Evolutionary conservation across 208 protist species (phyloP).

Genomic region (Wallacemonas rigidus): DNA sequence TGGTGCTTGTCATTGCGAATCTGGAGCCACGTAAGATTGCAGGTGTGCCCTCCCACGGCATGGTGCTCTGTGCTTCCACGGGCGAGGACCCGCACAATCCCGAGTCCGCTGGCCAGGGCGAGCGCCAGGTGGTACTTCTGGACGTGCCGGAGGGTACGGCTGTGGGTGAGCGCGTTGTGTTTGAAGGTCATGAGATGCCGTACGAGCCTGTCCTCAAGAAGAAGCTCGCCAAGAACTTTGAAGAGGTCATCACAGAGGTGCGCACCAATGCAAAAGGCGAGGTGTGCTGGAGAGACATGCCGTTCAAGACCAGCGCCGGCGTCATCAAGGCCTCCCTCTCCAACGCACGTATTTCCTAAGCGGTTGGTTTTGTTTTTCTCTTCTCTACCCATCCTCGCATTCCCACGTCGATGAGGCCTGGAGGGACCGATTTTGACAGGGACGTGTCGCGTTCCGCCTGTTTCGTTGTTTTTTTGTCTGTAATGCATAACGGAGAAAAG

Average conservation of each 20-base stretch:
- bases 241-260: slow-evolving; percentile 80
- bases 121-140: slow-evolving; percentile 78
- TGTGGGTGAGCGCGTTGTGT: slow-evolving; percentile 89
- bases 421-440: no score
- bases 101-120: slow-evolving; percentile 37
- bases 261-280: slow-evolving; percentile 68
- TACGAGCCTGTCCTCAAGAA: slow-evolving; percentile 88
- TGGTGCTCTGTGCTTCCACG: slow-evolving; percentile 92
- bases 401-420: background rate
- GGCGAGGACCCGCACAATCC: slow-evolving; percentile 52
- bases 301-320: slow-evolving; percentile 68
- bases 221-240: slow-evolving; percentile 92
- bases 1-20: slow-evolving; percentile 92
- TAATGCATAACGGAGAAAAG: background rate
- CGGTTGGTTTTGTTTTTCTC: background rate
- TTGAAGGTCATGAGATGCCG: slow-evolving; percentile 80
- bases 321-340: slow-evolving; percentile 62
- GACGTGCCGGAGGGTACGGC: slow-evolving; percentile 80
- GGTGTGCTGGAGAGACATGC: slow-evolving; percentile 69
- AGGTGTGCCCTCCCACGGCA: slow-evolving; percentile 88
- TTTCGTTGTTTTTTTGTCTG: slow-evolving; percentile 17
- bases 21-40: slow-evolving; percentile 93
- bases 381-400: background rate
- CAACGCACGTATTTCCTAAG: slow-evolving; percentile 74
- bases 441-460: no score